phyloP scores from a whole-genome alignment of 2,329 filamentous ascomycete species.

The Colletotrichum nymphaeae region DNA sequence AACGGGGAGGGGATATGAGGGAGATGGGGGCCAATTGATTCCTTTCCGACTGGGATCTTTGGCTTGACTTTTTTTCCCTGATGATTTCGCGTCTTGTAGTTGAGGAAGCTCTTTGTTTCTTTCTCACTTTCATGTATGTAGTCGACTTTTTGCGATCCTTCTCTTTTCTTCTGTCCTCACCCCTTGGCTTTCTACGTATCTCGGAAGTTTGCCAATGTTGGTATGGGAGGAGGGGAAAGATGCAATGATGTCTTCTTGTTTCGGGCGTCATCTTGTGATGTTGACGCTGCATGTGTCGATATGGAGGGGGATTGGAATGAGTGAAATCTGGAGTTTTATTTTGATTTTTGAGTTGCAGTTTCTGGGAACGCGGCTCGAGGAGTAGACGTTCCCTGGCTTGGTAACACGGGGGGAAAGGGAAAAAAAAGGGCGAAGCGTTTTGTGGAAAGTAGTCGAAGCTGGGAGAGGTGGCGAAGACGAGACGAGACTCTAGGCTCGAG shows the following conservation, averaged over 20 bases:
- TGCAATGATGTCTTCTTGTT: background rate
- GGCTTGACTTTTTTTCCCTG: background rate
- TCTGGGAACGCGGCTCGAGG: background rate
- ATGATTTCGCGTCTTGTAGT: constrained; percentile 9
- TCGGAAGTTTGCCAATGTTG: background rate
- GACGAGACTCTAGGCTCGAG: background rate
- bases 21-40: background rate
- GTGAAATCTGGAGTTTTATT: background rate
- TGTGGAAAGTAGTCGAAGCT: background rate
- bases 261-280: background rate
- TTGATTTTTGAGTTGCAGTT: background rate
- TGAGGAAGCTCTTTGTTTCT: background rate
- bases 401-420: background rate
- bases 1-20: background rate
- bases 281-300: background rate
- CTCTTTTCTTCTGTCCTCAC: background rate
- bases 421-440: too few species aligned
- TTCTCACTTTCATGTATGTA: constrained; percentile 25
- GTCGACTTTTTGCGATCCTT: constrained; percentile 1
- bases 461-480: background rate
- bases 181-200: background rate
- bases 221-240: background rate
- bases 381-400: background rate
- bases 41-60: background rate
- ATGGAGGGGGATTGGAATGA: background rate